phyloP scores from a whole-genome alignment of 768 basidiomycete genomes.

The Russula dissimulans region DNA sequence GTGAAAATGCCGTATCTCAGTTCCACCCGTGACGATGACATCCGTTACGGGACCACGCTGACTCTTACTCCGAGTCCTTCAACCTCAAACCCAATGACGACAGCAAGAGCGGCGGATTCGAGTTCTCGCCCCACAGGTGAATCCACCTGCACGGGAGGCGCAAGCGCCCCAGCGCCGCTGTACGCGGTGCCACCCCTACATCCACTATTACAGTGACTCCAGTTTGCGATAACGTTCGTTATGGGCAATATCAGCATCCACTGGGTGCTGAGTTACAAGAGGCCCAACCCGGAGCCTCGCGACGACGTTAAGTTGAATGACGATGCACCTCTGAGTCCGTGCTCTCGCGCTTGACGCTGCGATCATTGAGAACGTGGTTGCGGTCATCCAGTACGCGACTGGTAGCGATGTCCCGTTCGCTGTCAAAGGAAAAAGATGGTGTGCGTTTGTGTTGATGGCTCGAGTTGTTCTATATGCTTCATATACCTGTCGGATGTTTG shows the following conservation, averaged over 20 bases:
- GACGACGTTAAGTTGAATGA: no score
- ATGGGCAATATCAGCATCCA: no score
- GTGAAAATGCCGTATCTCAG: neutral
- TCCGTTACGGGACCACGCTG: neutral
- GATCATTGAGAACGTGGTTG: no score
- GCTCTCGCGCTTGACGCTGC: no score
- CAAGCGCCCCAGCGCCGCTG: neutral
- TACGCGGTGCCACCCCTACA: neutral
- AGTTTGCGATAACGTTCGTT: neutral
- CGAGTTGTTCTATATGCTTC: no score
- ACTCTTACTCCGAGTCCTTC: neutral
- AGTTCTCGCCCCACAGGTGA: neutral
- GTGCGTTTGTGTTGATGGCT: no score
- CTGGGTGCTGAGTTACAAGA: neutral
- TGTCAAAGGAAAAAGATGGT: no score
- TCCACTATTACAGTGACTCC: neutral
- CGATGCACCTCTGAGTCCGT: no score
- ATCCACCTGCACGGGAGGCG: no score
- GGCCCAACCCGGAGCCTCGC: neutral
- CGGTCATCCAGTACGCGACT: no score
- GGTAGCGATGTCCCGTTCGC: no score
- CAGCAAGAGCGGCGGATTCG: neutral
- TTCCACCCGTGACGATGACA: neutral
- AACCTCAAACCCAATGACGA: neutral
- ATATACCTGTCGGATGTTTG: no score